Evolutionary conservation across 208 protist species (phyloP).

Genomic region (Trichomonas tenax): DNA sequence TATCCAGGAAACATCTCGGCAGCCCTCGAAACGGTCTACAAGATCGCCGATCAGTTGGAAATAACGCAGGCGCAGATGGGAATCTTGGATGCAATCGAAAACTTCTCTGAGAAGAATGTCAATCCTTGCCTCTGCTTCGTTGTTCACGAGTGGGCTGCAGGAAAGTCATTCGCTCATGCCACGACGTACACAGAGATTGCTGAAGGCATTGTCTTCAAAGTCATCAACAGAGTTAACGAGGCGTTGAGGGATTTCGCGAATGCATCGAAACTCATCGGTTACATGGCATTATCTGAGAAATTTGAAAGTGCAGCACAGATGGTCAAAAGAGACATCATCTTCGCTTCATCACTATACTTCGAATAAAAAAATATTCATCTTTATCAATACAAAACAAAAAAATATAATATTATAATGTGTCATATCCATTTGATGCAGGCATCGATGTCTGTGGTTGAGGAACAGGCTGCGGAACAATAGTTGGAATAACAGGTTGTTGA

Average conservation of each 20-base stretch:
- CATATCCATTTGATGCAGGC: not conserved
- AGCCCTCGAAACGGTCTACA: not conserved
- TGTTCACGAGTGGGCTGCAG: not conserved
- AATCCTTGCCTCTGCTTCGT: not conserved
- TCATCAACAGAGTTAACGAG: not conserved
- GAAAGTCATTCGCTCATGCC: not conserved
- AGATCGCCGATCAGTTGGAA: not conserved
- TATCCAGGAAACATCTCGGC: not conserved
- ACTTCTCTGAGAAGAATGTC: not conserved
- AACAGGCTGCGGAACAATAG: not conserved
- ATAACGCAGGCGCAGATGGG: not conserved
- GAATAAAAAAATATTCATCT: not conserved
- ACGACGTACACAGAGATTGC: not conserved
- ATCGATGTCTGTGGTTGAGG: not conserved
- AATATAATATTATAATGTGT: not conserved
- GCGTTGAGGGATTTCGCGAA: not conserved
- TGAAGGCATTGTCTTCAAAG: not conserved
- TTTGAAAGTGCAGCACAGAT: conserved; percentile 73
- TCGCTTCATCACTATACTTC: conserved; percentile 86
- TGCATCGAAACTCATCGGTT: conserved; percentile 93
- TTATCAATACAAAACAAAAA: no score
- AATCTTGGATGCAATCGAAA: not conserved
- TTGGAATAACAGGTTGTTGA: not conserved
- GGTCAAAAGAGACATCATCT: conserved; percentile 97
- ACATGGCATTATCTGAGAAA: conserved; percentile 85